phyloP scores from a whole-genome alignment of 2,329 filamentous ascomycete genomes.

The Aspergillus pseudoterreus region DNA sequence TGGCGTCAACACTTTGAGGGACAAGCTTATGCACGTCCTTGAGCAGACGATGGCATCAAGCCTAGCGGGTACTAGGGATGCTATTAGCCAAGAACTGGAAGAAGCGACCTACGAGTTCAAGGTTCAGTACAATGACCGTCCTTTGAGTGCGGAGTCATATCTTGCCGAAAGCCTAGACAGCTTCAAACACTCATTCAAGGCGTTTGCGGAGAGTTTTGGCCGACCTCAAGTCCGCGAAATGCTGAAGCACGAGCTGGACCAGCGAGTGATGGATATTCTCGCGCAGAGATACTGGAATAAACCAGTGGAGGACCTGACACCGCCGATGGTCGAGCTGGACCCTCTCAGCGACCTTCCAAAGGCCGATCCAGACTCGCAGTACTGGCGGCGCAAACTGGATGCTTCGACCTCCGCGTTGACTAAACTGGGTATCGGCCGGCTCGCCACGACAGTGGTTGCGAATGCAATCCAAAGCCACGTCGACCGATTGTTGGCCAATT shows the following conservation, averaged over 20 bases:
- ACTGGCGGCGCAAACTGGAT: conserved; percentile 93
- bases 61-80: conserved; percentile 82
- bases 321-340: conserved; percentile 64
- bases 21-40: conserved; percentile 94
- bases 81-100: conserved; percentile 90
- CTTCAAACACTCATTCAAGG: conserved; percentile 97
- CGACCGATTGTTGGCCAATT: conserved; percentile 71
- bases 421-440: conserved; percentile 85
- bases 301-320: conserved; percentile 77
- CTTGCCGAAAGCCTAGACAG: conserved; percentile 90
- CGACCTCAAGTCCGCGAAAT: conserved; percentile 83
- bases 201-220: conserved; percentile 85
- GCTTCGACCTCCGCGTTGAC: conserved; percentile 86
- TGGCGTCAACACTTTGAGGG: conserved; percentile 80
- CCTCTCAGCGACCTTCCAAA: conserved; percentile 75
- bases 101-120: conserved; percentile 99
- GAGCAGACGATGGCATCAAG: conserved; percentile 97
- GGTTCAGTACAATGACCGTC: conserved; percentile 97
- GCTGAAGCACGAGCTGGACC: conserved; percentile 87
- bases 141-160: conserved; percentile 92
- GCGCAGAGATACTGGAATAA: conserved; percentile 97
- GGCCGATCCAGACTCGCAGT: conserved; percentile 76
- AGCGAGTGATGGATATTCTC: conserved; percentile 87
- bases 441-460: conserved; percentile 89
- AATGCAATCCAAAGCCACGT: conserved; percentile 82